Evolutionary conservation across 2,329 filamentous ascomycete species (phyloP), one percentile per base, ranked within the genome.

Genomic region (Ophiostoma angusticollis): DNA sequence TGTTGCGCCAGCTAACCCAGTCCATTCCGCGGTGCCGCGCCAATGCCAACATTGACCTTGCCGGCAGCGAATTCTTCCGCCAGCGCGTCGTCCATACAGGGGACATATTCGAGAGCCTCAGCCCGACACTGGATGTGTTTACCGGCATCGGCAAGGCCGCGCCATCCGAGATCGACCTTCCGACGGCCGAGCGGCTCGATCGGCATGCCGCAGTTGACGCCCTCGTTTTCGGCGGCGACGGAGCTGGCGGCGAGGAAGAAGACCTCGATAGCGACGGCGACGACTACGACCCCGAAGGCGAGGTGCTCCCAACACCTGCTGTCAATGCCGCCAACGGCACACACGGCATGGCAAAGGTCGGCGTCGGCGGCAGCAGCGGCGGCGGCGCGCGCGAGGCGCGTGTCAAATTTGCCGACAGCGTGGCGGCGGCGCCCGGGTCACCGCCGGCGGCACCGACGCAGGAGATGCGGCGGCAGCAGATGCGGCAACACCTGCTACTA

Each of bases 401-500:
- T 46, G 68, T 71, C 32, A 69, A 65, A 30, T 74, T 75, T 45
- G 65, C 71, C 32, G 69, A 73, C 17, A 55, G 59, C 4, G 38
- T 30, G 49, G 18, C 29, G 4, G 21, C 25, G 6, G 21, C 34
- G 6, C 7, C 31, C 4, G 6, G 53, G 19, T 12, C 23, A 5
- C 2, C 13, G 18, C 12, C 35, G 6, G 11, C 35, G 13, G 35
- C 32, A 4, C 32, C 38, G 14, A 27, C 40, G 11, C 58, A 60
- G 19, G 59, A 60, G 16, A 65, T 62, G 39, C 67, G 71, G 28
- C 53, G 78, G 32, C 63, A 68, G 28, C 68, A 75, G 45, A 70
- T 86, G 55, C 74, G 81, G 39, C 74, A 79, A 44, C 84, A 91
- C 55, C 70, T 89, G n/a, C 60, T 78, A 4, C 59, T 87, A 1